phyloP scores from a whole-genome alignment of 371 early-diverging fungal species.

The Mucor indicus region DNA sequence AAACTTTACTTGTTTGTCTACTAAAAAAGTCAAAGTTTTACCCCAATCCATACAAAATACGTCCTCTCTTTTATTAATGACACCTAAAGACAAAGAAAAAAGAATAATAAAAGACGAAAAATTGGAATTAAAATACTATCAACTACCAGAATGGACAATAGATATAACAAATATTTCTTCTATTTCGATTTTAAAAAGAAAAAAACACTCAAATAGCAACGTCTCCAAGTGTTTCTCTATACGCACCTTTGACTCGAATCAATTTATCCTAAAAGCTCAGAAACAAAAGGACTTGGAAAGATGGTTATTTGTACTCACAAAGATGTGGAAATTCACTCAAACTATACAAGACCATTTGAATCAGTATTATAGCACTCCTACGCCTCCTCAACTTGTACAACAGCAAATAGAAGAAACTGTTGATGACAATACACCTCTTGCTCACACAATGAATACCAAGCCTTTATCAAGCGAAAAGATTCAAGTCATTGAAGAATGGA shows the following conservation, averaged over 20 bases:
- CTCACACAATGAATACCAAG: constrained; percentile 3
- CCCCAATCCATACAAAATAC: constrained; percentile 22
- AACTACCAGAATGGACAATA: constrained; percentile 46
- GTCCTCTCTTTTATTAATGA: constrained; percentile 32
- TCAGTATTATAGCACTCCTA: background rate
- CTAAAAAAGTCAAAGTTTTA: constrained; percentile 36
- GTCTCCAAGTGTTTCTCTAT: constrained; percentile 42
- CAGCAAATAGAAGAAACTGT: constrained; percentile 9
- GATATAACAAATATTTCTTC: constrained; percentile 35
- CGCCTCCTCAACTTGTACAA: constrained; percentile 3
- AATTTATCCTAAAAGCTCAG: constrained; percentile 37
- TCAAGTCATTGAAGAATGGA: constrained; percentile 46
- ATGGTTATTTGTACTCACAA: constrained; percentile 53
- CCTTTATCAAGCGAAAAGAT: constrained; percentile 34
- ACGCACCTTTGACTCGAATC: constrained; percentile 31
- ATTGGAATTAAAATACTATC: constrained; percentile 36
- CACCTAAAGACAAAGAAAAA: constrained; percentile 28
- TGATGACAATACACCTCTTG: constrained; percentile 16
- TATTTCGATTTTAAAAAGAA: constrained; percentile 37
- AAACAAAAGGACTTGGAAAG: constrained; percentile 50
- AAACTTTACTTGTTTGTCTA: constrained; percentile 39
- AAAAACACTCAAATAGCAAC: constrained; percentile 3
- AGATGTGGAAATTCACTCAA: constrained; percentile 46
- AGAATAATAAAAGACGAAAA: constrained; percentile 2
- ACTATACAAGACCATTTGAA: constrained; percentile 20